A percentile compares a stretch with the other conserved stretches of the same genome.
phyloP scores from a whole-genome alignment of 1,139 yeast species.

The Candida tetrigidarum region DNA sequence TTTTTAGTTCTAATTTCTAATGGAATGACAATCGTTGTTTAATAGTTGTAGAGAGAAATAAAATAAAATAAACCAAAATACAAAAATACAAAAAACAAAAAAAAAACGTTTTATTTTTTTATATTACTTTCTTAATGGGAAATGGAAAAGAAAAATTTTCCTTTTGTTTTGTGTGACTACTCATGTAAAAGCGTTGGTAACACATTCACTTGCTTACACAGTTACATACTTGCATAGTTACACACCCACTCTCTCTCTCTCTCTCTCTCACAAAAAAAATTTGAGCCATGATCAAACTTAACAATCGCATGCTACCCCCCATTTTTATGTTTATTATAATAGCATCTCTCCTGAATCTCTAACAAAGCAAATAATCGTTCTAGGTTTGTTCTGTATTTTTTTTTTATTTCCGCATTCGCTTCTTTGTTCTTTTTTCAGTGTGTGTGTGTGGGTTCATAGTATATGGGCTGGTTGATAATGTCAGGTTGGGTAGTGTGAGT shows the following conservation, averaged over 20 bases:
- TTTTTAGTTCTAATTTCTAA: background rate
- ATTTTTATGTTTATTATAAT: no score
- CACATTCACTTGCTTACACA: background rate
- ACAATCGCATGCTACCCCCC: no score
- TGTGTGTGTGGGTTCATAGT: background rate
- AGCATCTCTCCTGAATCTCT: background rate
- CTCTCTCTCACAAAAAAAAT: no score
- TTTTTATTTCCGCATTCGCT: background rate
- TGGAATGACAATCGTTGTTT: background rate
- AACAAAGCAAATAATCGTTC: background rate
- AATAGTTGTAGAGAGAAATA: background rate
- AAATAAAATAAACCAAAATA: background rate
- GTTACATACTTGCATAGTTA: background rate
- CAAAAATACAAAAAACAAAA: background rate
- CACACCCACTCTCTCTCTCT: background rate
- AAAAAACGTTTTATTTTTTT: background rate
- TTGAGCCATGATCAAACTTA: no score
- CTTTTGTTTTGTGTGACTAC: background rate
- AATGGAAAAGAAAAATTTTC: background rate
- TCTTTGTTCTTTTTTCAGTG: background rate
- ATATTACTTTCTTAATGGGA: constrained; percentile 5
- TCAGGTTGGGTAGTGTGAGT: no score
- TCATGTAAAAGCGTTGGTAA: no score
- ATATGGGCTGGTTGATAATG: background rate
- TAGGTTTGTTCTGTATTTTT: no score